These are phyloP conservation scores for Myochromella boudieri DNA, from an alignment of 768 basidiomycete species.

Conservation along the genomic window DNA sequence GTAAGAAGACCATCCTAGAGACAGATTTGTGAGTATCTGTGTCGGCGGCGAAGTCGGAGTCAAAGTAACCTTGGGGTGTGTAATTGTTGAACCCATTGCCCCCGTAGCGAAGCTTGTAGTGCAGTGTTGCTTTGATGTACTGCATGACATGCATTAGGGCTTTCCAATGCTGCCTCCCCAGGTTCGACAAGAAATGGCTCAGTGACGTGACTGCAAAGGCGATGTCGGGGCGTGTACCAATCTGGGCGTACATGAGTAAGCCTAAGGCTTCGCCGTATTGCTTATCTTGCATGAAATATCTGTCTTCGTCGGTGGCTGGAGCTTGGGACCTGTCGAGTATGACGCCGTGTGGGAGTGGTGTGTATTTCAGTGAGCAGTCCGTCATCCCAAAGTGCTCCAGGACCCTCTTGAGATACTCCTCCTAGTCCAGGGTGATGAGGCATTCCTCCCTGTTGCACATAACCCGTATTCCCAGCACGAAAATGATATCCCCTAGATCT, in stretches of 20 bases:
- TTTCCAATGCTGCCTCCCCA: no score
- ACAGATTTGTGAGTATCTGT: neutral
- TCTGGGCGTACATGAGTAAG: no score
- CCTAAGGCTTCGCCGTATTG: neutral
- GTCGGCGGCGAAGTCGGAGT: neutral
- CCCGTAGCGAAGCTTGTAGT: no score
- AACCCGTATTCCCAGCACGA: no score
- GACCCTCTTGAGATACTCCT: no score
- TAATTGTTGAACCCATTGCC: neutral
- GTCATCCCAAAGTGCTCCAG: no score
- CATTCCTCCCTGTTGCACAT: no score
- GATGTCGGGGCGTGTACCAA: neutral
- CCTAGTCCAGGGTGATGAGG: slow-evolving; percentile 27
- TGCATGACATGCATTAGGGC: no score
- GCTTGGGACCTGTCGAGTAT: neutral
- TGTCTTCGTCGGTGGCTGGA: neutral
- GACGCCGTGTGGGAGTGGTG: no score
- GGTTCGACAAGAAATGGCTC: no score
- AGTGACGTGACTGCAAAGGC: no score
- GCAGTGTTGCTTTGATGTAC: no score
- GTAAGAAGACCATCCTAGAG: neutral
- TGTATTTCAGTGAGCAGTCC: neutral
- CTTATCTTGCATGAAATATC: neutral
- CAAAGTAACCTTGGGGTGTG: neutral
- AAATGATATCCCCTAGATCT: slow-evolving; percentile 6